phyloP scores from a whole-genome alignment of 768 basidiomycete species.

The Hortiboletus flavorubellus region DNA sequence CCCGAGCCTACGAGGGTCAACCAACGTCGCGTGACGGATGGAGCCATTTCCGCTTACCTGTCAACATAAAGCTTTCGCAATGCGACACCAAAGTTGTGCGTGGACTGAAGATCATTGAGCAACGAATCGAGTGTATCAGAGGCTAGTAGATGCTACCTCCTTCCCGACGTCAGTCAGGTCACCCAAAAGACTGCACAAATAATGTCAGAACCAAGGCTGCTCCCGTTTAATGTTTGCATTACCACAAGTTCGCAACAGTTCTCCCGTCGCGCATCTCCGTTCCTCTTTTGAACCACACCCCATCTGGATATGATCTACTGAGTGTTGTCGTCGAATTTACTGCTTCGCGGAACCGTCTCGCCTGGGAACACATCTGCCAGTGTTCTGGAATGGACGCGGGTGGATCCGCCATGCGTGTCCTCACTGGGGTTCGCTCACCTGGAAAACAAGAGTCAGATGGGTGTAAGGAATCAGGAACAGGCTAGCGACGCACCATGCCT shows the following conservation, averaged over 20 bases:
- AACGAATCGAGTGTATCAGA: background rate
- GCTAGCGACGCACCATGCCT: constrained; percentile 57
- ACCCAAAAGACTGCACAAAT: constrained; percentile 55
- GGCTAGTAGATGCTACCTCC: constrained; percentile 39
- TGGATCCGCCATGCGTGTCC: constrained; percentile 54
- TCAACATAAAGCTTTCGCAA: constrained; percentile 66
- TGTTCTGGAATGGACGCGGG: constrained; percentile 65
- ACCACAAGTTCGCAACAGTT: constrained; percentile 62
- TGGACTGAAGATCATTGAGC: constrained; percentile 44
- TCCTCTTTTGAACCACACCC: constrained; percentile 40
- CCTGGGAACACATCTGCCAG: constrained; percentile 64
- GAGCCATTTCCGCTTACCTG: constrained; percentile 38
- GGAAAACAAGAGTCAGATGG: background rate
- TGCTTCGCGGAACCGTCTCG: constrained; percentile 47
- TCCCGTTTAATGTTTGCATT: constrained; percentile 18
- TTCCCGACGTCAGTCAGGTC: constrained; percentile 50
- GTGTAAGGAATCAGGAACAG: background rate
- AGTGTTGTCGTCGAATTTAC: constrained; percentile 29
- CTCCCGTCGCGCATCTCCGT: constrained; percentile 59
- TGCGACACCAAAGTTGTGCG: constrained; percentile 56
- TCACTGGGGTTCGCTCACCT: constrained; percentile 82
- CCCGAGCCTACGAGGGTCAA: constrained; percentile 44
- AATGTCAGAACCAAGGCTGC: background rate
- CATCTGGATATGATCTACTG: constrained; percentile 16
- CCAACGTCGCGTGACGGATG: background rate